Conservation (phyloP, 495 filamentous ascomycete species). For the Aspergillus taichungensis region DNA sequence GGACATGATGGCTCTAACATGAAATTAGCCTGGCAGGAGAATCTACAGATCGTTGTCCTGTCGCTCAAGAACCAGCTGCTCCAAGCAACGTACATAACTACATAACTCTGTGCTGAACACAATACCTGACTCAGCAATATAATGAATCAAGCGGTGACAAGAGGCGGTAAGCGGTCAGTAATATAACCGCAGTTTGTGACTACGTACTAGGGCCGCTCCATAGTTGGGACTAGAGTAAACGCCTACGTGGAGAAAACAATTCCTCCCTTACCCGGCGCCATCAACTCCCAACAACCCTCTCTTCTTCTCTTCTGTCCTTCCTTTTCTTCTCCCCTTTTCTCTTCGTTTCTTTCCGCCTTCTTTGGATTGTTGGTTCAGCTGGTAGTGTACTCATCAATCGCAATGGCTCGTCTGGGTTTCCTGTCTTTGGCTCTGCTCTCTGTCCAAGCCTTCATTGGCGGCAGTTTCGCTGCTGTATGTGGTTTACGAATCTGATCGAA, state of each 20-base stretch:
- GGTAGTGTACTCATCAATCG: conserved; percentile 16
- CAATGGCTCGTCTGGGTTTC: conserved; percentile 67
- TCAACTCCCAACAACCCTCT: background rate
- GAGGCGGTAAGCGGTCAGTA: background rate
- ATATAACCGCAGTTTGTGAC: no score
- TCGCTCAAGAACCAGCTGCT: no score
- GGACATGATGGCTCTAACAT: no score
- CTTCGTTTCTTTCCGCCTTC: conserved; percentile 8
- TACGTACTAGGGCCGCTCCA: background rate
- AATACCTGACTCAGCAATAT: no score
- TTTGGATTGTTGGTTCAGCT: conserved; percentile 14
- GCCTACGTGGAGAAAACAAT: conserved; percentile 15
- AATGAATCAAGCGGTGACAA: background rate
- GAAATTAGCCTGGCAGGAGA: no score
- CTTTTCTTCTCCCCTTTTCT: conserved; percentile 14
- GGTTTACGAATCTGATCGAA: conserved; percentile 6
- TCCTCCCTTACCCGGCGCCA: conserved; percentile 7
- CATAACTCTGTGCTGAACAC: no score
- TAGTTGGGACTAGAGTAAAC: conserved; percentile 1
- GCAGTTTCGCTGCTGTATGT: conserved; percentile 54
- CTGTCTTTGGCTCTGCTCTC: conserved; percentile 62
- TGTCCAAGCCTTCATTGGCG: conserved; percentile 56
- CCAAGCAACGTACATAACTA: no score
- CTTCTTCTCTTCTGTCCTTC: background rate
- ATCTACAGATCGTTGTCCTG: no score